phyloP scores from a whole-genome alignment of 805 yeast genomes.

The Candida krabiensis region DNA sequence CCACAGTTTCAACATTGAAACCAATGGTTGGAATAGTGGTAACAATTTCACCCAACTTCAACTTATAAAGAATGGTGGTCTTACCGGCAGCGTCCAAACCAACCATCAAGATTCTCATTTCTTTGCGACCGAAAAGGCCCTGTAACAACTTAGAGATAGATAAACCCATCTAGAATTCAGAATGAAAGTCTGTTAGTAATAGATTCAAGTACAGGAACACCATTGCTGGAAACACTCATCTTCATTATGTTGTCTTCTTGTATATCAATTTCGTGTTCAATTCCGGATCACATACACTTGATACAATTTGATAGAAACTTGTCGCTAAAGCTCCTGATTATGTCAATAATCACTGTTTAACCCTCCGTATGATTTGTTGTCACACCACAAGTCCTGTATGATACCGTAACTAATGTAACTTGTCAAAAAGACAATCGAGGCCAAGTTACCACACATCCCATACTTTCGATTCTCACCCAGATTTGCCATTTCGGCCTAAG shows the following conservation, averaged over 20 bases:
- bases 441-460: too few species aligned
- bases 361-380: too few species aligned
- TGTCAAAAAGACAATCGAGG: too few species aligned
- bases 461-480: too few species aligned
- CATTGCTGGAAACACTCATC: too few species aligned
- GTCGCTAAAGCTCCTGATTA: too few species aligned
- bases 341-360: too few species aligned
- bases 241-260: neutral
- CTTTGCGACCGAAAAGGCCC: slow-evolving; percentile 96
- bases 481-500: too few species aligned
- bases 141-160: slow-evolving; percentile 90
- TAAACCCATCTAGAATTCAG: slow-evolving; percentile 71
- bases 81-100: slow-evolving; percentile 99
- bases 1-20: slow-evolving; percentile 96
- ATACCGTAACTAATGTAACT: too few species aligned
- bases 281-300: neutral
- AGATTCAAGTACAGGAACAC: slow-evolving; percentile 1
- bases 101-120: slow-evolving; percentile 97
- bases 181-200: neutral
- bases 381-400: too few species aligned
- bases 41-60: slow-evolving; percentile 93
- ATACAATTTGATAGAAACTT: too few species aligned
- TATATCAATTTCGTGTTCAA: neutral
- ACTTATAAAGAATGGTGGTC: slow-evolving; percentile 92
- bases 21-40: slow-evolving; percentile 97